Conservation (phyloP, 129 eudicot genomes). For the Gnaphalium uliginosum region DNA sequence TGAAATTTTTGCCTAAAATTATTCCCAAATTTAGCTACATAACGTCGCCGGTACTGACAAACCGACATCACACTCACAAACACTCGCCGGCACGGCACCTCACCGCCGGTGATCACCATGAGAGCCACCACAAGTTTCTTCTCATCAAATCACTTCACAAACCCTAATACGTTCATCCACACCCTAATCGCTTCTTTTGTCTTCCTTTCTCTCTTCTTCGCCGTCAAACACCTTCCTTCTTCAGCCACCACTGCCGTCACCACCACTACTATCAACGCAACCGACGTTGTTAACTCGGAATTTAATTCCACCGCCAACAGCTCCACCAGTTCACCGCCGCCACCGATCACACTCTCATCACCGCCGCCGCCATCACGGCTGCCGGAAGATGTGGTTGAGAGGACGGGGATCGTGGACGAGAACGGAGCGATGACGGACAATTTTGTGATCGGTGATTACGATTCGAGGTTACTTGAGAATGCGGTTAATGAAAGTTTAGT, state of each 20-base stretch:
- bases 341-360: conserved; percentile 9
- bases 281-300: conserved; percentile 10
- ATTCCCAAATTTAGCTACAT: conserved; percentile 11
- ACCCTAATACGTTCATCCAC: conserved; percentile 46
- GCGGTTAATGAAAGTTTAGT: conserved; percentile 31
- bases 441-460: conserved; percentile 69
- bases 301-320: conserved; percentile 23
- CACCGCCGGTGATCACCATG: conserved; percentile 42
- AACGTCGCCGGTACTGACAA: conserved; percentile 8
- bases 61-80: conserved; percentile 4
- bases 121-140: conserved; percentile 34
- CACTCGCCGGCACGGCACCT: conserved; percentile 21
- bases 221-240: conserved; percentile 51
- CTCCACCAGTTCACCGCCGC: conserved; percentile 33
- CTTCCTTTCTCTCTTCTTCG: conserved; percentile 52
- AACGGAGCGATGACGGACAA: conserved; percentile 67
- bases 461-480: conserved; percentile 41
- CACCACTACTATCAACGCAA: conserved; percentile 34
- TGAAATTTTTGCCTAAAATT: neutral
- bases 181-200: conserved; percentile 51
- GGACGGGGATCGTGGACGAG: conserved; percentile 77
- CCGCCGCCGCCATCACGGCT: conserved; percentile 42
- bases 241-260: conserved; percentile 23
- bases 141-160: conserved; percentile 32
- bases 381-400: conserved; percentile 39